Percentiles rank a stretch among this genome's conserved stretches.
Conservation (phyloP, 2,329 filamentous ascomycete species). For the Phaeophleospora eucalypticola region DNA sequence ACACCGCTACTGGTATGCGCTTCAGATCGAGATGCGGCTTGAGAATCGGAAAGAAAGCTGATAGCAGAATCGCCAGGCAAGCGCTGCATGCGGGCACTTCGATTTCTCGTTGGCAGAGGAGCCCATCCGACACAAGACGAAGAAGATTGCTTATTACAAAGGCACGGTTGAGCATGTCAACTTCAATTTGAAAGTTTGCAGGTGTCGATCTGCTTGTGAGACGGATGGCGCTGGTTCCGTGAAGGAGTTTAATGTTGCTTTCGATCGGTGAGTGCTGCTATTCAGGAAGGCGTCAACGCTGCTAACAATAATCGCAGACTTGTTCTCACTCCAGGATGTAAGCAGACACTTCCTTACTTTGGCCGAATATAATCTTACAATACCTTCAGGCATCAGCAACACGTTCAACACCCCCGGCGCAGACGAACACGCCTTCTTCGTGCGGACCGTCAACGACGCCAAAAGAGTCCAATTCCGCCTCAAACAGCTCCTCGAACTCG, state of each 20-base stretch:
- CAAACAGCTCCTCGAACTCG: slow-evolving; percentile 36
- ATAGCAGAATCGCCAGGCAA: slow-evolving; percentile 26
- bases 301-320: background rate
- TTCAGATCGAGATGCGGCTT: too few species aligned
- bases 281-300: background rate
- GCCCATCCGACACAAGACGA: slow-evolving; percentile 39
- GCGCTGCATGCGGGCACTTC: slow-evolving; percentile 43
- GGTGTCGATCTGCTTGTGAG: slow-evolving; percentile 32
- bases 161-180: slow-evolving; percentile 38
- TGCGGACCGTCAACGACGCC: slow-evolving; percentile 19
- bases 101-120: slow-evolving; percentile 45
- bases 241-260: slow-evolving; percentile 37
- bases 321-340: background rate
- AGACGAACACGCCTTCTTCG: slow-evolving; percentile 20
- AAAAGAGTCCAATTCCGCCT: slow-evolving; percentile 32
- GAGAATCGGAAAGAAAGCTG: background rate
- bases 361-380: background rate
- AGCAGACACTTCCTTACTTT: background rate
- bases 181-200: slow-evolving; percentile 33
- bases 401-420: slow-evolving; percentile 23
- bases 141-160: slow-evolving; percentile 21
- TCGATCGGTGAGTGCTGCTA: slow-evolving; percentile 34
- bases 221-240: slow-evolving; percentile 28
- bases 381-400: slow-evolving; percentile 11
- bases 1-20: slow-evolving; percentile 38